Percentiles rank a stretch among this genome's conserved stretches.
phyloP scores from a whole-genome alignment of 257 asterid species.

The Echium plantagineum region DNA sequence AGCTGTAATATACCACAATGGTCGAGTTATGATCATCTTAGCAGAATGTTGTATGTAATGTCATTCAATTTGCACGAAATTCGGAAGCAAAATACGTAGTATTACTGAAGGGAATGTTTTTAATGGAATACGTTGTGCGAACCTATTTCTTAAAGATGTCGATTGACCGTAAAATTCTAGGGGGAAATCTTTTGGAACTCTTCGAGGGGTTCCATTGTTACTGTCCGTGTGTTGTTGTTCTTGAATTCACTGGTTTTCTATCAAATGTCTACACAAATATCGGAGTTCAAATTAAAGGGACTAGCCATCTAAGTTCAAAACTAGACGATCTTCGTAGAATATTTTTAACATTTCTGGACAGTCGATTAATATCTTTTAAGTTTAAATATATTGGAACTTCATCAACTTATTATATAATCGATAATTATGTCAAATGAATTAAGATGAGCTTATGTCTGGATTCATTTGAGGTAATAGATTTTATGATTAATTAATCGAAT shows the following conservation, averaged over 20 bases:
- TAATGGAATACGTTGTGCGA: constrained; percentile 5
- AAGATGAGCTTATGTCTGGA: too few relatives aligned
- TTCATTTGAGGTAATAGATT: too few relatives aligned
- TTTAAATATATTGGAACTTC: too few relatives aligned
- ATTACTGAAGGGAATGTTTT: too few relatives aligned
- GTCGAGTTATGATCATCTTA: constrained; percentile 9
- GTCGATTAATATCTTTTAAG: too few relatives aligned
- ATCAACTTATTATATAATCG: too few relatives aligned
- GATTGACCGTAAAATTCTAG: constrained; percentile 14
- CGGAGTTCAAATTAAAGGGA: too few relatives aligned
- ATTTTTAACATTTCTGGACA: too few relatives aligned
- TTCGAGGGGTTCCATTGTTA: constrained; percentile 19
- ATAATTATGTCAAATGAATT: too few relatives aligned
- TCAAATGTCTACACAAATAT: background rate
- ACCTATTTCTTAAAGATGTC: constrained; percentile 19
- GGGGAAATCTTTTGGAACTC: constrained; percentile 25
- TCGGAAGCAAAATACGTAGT: background rate
- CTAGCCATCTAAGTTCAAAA: too few relatives aligned
- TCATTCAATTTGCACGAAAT: constrained; percentile 16
- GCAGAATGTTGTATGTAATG: constrained; percentile 17
- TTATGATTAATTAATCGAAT: too few relatives aligned
- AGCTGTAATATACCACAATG: constrained; percentile 17
- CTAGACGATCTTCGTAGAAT: too few relatives aligned
- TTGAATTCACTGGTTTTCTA: background rate
- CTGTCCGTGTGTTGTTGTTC: constrained; percentile 14